Percentiles rank a stretch among this genome's conserved stretches.
Conservation (phyloP, 2,329 filamentous ascomycete species). For the Paecilomyces niveus region DNA sequence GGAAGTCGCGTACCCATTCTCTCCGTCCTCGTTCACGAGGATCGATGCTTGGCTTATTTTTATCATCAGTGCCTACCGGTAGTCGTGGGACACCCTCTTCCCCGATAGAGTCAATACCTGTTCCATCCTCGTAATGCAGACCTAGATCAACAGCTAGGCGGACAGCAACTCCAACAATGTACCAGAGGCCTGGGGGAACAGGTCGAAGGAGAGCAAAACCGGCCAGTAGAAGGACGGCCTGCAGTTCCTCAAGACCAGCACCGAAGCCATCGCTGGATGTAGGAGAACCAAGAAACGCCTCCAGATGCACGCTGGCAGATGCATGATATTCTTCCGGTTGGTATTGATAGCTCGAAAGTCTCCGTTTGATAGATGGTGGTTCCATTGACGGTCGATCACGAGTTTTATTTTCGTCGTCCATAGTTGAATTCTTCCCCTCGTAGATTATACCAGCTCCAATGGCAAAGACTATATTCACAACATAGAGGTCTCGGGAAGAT, state of each 20-base stretch:
- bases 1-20: conserved; percentile 79
- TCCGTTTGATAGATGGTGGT: conserved; percentile 42
- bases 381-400: conserved; percentile 18
- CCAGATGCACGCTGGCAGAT: conserved; percentile 84
- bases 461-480: conserved; percentile 94
- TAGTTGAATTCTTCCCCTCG: conserved; percentile 36
- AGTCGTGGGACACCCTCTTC: conserved; percentile 24
- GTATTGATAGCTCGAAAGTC: conserved; percentile 52
- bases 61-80: conserved; percentile 12
- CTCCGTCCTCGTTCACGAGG: conserved; percentile 58
- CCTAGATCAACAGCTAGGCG: conserved; percentile 86
- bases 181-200: conserved; percentile 91
- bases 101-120: conserved; percentile 49
- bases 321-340: conserved; percentile 96
- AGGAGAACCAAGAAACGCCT: conserved; percentile 69
- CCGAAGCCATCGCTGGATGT: conserved; percentile 60
- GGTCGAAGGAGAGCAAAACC: conserved; percentile 87
- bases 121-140: conserved; percentile 85
- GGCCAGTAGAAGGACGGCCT: conserved; percentile 84
- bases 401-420: conserved; percentile 18
- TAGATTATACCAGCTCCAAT: conserved; percentile 93
- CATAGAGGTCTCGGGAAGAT: conserved; percentile 77
- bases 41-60: conserved; percentile 34
- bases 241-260: conserved; percentile 86
- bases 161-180: conserved; percentile 90